These are phyloP conservation scores for Aureobasidium sp. DNA, from an alignment of 2,329 filamentous ascomycete genomes.

Conservation along the genomic window DNA sequence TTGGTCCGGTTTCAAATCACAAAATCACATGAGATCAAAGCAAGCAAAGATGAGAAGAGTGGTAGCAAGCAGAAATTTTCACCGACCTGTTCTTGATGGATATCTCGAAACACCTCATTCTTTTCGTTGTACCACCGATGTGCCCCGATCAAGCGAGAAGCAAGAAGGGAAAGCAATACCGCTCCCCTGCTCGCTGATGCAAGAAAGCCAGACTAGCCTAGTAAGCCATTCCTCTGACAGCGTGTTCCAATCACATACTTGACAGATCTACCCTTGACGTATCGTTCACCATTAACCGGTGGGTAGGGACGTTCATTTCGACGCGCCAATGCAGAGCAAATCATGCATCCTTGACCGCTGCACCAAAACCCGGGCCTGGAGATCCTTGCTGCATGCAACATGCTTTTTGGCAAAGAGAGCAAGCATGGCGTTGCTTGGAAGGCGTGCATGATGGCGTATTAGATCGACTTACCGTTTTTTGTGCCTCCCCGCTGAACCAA, in stretches of 20 bases:
- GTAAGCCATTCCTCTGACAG: neutral
- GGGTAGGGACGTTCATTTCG: neutral
- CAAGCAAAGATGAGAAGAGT: neutral
- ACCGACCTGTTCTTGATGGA: neutral
- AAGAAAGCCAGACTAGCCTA: neutral
- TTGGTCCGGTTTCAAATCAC: neutral
- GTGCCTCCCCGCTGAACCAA: neutral
- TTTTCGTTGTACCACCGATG: constrained; percentile 1
- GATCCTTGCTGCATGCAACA: constrained; percentile 3
- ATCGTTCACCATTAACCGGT: neutral
- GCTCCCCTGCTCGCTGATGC: neutral
- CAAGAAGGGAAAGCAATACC: neutral
- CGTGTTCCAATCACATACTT: neutral
- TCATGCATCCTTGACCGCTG: constrained; percentile 3
- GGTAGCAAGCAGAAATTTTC: constrained; percentile 1
- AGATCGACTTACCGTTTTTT: constrained; percentile 4
- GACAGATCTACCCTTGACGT: neutral
- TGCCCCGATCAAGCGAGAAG: constrained; percentile 3
- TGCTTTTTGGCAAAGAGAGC: constrained; percentile 4
- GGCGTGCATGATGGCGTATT: neutral
- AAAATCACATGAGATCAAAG: neutral
- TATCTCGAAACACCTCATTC: neutral
- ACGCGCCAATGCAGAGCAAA: constrained; percentile 4
- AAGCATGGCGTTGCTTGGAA: constrained; percentile 3
- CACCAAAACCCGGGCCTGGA: neutral